Conservation (phyloP, 306 rosid species). For the Fragaria iinumae region DNA sequence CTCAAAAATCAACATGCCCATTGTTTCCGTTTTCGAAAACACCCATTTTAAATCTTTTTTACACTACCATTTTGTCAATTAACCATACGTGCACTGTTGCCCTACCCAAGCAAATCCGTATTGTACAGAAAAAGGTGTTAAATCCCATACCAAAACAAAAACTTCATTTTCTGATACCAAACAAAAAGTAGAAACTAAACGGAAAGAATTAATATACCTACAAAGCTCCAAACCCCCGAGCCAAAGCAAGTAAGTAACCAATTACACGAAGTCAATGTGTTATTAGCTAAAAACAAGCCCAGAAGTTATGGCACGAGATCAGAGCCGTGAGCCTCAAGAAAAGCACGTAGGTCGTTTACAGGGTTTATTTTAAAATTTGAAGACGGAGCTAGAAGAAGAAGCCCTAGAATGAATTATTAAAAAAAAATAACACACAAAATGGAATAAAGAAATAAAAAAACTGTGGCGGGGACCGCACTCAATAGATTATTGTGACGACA, state of each 20-base stretch:
- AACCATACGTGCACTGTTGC: neutral
- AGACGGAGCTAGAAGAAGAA: neutral
- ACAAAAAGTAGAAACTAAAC: neutral
- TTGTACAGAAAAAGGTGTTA: neutral
- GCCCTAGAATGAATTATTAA: neutral
- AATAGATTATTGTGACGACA: slow-evolving; percentile 41
- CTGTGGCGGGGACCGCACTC: slow-evolving; percentile 61
- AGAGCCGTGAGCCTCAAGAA: slow-evolving; percentile 39
- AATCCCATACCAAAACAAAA: neutral
- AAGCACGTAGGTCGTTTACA: slow-evolving; percentile 22
- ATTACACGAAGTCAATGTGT: slow-evolving; percentile 31
- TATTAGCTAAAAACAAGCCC: neutral
- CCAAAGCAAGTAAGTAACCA: neutral
- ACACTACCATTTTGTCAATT: neutral
- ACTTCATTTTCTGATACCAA: neutral
- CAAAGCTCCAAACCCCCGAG: neutral
- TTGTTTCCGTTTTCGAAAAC: neutral
- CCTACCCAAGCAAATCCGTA: neutral
- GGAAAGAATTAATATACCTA: neutral
- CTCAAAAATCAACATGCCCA: neutral
- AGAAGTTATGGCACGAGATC: neutral
- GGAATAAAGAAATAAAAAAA: slow-evolving; percentile 4
- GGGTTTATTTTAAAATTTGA: neutral
- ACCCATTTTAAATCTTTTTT: neutral
- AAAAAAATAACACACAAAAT: neutral